Percentiles rank a stretch among this genome's conserved stretches.
Evolutionary conservation across 306 rosid genomes (phyloP).

Genomic region (Cicer pinnatifidum): DNA sequence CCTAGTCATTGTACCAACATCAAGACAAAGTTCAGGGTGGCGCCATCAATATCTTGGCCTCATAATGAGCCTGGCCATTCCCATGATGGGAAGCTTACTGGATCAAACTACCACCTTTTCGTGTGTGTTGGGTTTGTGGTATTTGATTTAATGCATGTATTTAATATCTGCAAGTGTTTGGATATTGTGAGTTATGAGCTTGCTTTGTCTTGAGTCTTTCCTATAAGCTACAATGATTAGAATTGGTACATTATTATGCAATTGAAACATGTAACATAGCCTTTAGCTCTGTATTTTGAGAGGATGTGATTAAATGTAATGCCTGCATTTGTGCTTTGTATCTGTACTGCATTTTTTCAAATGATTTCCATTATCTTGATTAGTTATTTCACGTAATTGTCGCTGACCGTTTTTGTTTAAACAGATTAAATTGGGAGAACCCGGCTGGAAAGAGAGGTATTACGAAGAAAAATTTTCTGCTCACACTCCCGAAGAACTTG

Average conservation of each 20-base stretch:
- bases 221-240: no score
- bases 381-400: conserved; percentile 1
- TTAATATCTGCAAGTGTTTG: neutral
- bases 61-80: neutral
- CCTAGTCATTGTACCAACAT: neutral
- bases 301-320: neutral
- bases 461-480: conserved; percentile 85
- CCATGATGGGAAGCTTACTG: neutral
- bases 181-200: neutral
- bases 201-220: neutral
- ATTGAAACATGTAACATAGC: neutral
- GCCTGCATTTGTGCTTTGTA: neutral
- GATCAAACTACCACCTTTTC: neutral
- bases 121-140: neutral
- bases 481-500: conserved; percentile 86
- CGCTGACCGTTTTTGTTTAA: conserved; percentile 22
- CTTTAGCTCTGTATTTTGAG: neutral
- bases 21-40: neutral
- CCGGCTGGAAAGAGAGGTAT: conserved; percentile 98
- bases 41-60: conserved; percentile 19
- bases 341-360: neutral
- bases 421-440: conserved; percentile 85
- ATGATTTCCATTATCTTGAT: conserved; percentile 8
- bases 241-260: neutral
- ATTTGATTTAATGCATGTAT: neutral